These are phyloP conservation scores for Trametes sp. DNA, from an alignment of 1,284 basidiomycete genomes.

Conservation along the genomic window DNA sequence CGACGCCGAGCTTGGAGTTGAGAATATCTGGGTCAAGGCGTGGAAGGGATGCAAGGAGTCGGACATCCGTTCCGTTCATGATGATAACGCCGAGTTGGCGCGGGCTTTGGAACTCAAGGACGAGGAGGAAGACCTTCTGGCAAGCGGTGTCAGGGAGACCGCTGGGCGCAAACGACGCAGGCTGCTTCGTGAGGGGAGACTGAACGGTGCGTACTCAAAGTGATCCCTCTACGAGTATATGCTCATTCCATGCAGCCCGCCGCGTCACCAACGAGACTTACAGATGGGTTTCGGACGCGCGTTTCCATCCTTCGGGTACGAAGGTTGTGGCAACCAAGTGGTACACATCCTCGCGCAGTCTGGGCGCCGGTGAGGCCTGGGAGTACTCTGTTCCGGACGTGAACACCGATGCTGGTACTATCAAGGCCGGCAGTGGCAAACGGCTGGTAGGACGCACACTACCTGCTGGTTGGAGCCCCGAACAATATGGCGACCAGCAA, in stretches of 20 bases:
- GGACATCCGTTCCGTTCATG: conserved; percentile 52
- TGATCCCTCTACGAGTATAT: background rate
- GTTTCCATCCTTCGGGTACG: conserved; percentile 69
- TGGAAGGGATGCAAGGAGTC: conserved; percentile 70
- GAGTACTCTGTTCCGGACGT: conserved; percentile 57
- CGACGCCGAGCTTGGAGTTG: conserved; percentile 73
- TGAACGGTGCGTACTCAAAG: conserved; percentile 47
- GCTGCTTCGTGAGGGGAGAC: conserved; percentile 65
- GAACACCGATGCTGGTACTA: conserved; percentile 35
- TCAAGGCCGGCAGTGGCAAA: conserved; percentile 57
- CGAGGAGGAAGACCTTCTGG: conserved; percentile 57
- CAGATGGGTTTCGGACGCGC: conserved; percentile 70
- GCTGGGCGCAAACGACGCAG: conserved; percentile 53
- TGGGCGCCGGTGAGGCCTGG: conserved; percentile 79
- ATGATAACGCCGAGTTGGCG: conserved; percentile 39
- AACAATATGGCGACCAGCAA: conserved; percentile 69
- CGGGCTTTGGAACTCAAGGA: conserved; percentile 47
- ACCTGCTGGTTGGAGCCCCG: conserved; percentile 64
- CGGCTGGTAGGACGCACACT: conserved; percentile 63
- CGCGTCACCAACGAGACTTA: conserved; percentile 79
- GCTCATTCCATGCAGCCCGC: conserved; percentile 49
- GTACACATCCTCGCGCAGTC: conserved; percentile 67
- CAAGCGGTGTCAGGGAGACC: conserved; percentile 58
- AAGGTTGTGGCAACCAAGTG: conserved; percentile 77
- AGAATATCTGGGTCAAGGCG: conserved; percentile 74